phyloP scores from a whole-genome alignment of 768 basidiomycete genomes.

The Boletales sp. region DNA sequence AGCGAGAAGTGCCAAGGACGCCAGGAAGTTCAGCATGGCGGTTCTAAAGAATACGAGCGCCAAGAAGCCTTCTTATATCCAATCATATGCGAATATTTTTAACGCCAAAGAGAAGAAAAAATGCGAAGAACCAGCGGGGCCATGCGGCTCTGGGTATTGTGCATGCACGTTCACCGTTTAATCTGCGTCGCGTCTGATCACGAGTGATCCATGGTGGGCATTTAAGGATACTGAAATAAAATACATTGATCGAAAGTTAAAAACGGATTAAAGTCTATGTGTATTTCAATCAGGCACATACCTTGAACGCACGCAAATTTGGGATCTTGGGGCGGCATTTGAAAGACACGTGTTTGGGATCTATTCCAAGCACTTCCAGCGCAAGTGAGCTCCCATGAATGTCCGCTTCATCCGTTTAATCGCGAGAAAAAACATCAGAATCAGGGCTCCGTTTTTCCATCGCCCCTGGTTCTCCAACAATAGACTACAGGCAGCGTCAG shows the following conservation, averaged over 20 bases:
- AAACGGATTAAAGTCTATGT: neutral
- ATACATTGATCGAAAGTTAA: no score
- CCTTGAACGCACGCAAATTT: neutral
- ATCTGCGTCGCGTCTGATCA: neutral
- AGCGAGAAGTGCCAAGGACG: conserved; percentile 11
- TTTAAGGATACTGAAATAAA: no score
- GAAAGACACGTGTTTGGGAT: neutral
- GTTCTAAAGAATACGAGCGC: neutral
- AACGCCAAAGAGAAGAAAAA: neutral
- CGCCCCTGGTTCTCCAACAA: neutral
- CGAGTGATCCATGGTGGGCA: neutral
- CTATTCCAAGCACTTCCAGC: neutral
- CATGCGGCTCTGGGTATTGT: neutral
- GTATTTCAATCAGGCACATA: neutral
- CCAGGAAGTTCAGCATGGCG: conserved; percentile 14
- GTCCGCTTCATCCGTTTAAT: neutral
- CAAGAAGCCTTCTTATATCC: conserved; percentile 1
- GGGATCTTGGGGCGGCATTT: neutral
- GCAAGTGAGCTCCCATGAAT: neutral
- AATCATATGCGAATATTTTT: neutral
- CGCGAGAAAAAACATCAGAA: neutral
- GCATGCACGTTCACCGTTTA: conserved; percentile 14
- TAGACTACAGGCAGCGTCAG: neutral
- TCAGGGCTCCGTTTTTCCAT: neutral
- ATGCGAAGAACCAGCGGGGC: neutral